Conservation (phyloP, 2,329 filamentous ascomycete genomes). For the Calonectria ilicicola region DNA sequence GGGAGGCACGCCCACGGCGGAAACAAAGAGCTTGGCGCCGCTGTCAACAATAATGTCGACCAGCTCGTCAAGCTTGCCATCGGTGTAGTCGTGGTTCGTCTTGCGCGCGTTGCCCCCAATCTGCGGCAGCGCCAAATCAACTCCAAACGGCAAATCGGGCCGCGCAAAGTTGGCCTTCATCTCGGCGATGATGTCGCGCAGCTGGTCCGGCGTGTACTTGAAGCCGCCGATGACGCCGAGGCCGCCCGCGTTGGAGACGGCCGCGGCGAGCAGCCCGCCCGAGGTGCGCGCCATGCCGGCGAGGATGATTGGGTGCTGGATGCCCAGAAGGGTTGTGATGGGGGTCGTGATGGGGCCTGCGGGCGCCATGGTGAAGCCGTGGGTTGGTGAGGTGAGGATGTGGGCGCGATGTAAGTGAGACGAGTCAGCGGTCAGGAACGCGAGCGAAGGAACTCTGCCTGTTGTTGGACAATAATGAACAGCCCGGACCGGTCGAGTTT, state of each 20-base stretch:
- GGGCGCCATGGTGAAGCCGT: slow-evolving; percentile 51
- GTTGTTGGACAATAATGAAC: neutral
- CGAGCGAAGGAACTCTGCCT: neutral
- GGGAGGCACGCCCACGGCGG: slow-evolving; percentile 89
- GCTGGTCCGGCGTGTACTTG: slow-evolving; percentile 79
- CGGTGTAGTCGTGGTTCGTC: slow-evolving; percentile 96
- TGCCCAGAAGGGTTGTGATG: slow-evolving; percentile 81
- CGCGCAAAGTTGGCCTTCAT: slow-evolving; percentile 79
- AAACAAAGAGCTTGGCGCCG: slow-evolving; percentile 87
- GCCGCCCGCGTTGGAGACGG: slow-evolving; percentile 89
- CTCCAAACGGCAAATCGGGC: slow-evolving; percentile 83
- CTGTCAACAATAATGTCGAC: slow-evolving; percentile 88
- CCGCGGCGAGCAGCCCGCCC: slow-evolving; percentile 81
- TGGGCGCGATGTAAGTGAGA: slow-evolving; percentile 1
- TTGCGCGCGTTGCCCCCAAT: slow-evolving; percentile 85
- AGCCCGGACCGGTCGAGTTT: neutral
- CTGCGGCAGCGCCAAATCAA: slow-evolving; percentile 92
- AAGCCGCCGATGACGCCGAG: slow-evolving; percentile 81
- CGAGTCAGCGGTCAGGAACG: neutral
- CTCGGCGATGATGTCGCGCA: slow-evolving; percentile 85
- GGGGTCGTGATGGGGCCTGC: slow-evolving; percentile 77
- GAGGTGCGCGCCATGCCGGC: slow-evolving; percentile 94
- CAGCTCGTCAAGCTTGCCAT: slow-evolving; percentile 87
- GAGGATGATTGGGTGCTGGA: slow-evolving; percentile 89
- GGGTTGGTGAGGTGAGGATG: neutral